phyloP scores from a whole-genome alignment of 1,284 basidiomycete genomes.

The Athelia sp. region DNA sequence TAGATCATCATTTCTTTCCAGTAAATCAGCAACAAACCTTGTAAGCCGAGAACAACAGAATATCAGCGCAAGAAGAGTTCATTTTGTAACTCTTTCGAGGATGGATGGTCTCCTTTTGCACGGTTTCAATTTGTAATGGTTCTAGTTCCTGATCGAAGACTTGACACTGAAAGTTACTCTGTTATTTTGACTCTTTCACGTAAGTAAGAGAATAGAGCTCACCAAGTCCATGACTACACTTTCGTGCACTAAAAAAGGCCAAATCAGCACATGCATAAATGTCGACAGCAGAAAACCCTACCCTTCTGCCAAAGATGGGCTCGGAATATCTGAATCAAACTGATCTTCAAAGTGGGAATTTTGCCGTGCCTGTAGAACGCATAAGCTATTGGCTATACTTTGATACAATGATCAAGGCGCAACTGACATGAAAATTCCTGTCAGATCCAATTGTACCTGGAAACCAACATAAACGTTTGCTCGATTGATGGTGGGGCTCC shows the following conservation, averaged over 20 bases:
- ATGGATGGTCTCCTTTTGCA: constrained; percentile 99
- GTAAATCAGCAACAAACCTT: constrained; percentile 44
- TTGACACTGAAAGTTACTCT: constrained; percentile 63
- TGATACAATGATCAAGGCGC: not conserved
- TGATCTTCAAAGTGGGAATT: constrained; percentile 96
- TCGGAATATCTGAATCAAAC: constrained; percentile 99
- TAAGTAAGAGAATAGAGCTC: constrained; percentile 25
- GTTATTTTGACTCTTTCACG: not conserved
- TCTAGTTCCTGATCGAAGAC: constrained; percentile 99
- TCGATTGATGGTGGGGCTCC: constrained; percentile 97
- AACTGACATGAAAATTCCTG: constrained; percentile 83
- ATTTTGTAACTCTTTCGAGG: constrained; percentile 99
- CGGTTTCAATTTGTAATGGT: constrained; percentile 97
- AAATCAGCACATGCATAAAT: constrained; percentile 9
- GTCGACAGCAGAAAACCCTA: constrained; percentile 30
- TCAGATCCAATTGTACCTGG: constrained; percentile 97
- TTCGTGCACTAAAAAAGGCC: constrained; percentile 56
- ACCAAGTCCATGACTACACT: constrained; percentile 96
- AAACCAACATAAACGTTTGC: constrained; percentile 99
- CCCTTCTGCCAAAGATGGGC: constrained; percentile 99
- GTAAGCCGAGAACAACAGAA: constrained; percentile 94
- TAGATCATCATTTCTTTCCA: not conserved
- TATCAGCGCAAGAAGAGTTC: constrained; percentile 97
- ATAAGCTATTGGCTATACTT: constrained; percentile 3
- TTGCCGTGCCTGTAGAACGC: constrained; percentile 83